Percentiles rank a stretch among this genome's conserved stretches.
phyloP scores from a whole-genome alignment of 345 rosid species.

The Hirschfeldia incana region DNA sequence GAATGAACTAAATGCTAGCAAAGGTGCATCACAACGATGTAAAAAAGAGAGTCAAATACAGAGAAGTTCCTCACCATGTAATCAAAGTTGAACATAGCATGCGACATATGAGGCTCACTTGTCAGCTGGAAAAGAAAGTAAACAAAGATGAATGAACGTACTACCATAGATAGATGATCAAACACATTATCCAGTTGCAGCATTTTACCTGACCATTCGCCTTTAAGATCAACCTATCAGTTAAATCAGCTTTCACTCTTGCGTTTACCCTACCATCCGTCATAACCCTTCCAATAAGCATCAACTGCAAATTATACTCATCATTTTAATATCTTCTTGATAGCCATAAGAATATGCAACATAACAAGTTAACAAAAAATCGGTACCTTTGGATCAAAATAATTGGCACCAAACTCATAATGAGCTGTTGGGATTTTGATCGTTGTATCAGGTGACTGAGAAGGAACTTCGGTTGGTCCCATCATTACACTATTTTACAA shows the following conservation, averaged over 20 bases:
- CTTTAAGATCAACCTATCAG: conserved; percentile 70
- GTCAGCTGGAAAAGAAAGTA: conserved; percentile 62
- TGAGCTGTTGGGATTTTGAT: conserved; percentile 86
- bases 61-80: conserved; percentile 60
- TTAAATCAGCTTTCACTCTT: conserved; percentile 83
- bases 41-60: background rate
- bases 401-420: conserved; percentile 96
- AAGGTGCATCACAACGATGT: background rate
- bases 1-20: conserved; percentile 11
- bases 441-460: conserved; percentile 71
- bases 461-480: conserved; percentile 94
- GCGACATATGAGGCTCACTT: conserved; percentile 81
- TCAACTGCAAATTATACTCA: conserved; percentile 47
- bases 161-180: background rate
- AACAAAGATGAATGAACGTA: background rate
- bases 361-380: background rate
- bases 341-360: background rate
- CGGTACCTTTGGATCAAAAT: conserved; percentile 60
- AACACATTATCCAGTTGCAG: background rate
- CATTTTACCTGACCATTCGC: conserved; percentile 79
- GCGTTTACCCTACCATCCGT: conserved; percentile 91
- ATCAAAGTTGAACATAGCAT: conserved; percentile 85
- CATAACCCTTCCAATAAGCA: conserved; percentile 91
- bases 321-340: conserved; percentile 8
- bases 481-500: conserved; percentile 62